Percentiles rank a stretch among this genome's conserved stretches.
Conservation (phyloP, 805 yeast species). For the Candida caryicola region DNA sequence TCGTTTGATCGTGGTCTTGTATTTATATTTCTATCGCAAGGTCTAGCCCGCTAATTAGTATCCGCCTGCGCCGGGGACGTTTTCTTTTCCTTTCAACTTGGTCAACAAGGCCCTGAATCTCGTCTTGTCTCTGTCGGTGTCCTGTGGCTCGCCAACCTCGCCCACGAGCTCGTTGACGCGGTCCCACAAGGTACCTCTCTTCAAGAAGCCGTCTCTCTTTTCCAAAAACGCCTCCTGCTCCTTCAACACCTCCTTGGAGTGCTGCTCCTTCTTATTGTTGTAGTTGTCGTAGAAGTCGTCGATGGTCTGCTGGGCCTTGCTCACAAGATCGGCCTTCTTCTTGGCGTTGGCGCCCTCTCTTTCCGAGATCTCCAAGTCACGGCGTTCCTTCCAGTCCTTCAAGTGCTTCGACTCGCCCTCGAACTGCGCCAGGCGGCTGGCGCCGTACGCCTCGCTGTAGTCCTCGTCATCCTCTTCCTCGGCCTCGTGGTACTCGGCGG, state of each 20-base stretch:
- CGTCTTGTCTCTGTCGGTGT: constrained; percentile 58
- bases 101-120: constrained; percentile 64
- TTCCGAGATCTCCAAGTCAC: constrained; percentile 72
- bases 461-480: constrained; percentile 36
- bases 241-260: constrained; percentile 56
- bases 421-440: constrained; percentile 11
- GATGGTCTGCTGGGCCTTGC: constrained; percentile 75
- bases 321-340: constrained; percentile 63
- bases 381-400: constrained; percentile 76
- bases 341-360: constrained; percentile 70
- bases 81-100: constrained; percentile 64
- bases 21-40: too few relatives aligned
- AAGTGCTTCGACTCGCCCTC: constrained; percentile 50
- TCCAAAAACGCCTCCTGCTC: constrained; percentile 71
- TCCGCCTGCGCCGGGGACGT: constrained; percentile 77
- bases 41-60: too few relatives aligned
- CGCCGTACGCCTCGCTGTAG: constrained; percentile 36
- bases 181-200: constrained; percentile 48
- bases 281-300: constrained; percentile 92
- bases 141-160: constrained; percentile 39
- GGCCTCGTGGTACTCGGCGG: constrained; percentile 16
- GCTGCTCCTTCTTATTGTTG: constrained; percentile 75
- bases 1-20: too few relatives aligned
- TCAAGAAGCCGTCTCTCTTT: constrained; percentile 66
- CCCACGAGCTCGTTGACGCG: constrained; percentile 51